These are phyloP conservation scores for Pseudopithomyces chartarum DNA, from an alignment of 2,329 filamentous ascomycete species.

Conservation along the genomic window DNA sequence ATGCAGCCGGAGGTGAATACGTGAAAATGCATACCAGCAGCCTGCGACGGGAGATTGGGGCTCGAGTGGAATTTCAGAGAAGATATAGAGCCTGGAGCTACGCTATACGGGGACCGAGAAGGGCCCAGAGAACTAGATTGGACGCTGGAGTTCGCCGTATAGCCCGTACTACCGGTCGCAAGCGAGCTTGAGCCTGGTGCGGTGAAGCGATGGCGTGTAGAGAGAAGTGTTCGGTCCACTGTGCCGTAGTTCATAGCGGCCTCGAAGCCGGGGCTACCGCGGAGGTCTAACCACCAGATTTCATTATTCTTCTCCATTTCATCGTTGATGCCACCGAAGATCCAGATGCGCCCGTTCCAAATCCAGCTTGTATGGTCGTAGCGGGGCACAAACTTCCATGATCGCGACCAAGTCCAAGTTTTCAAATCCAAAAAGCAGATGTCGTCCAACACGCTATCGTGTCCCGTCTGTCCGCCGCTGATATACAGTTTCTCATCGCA, in stretches of 20 bases:
- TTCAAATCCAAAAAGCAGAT: constrained; percentile 96
- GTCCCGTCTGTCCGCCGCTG: constrained; percentile 91
- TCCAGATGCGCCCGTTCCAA: constrained; percentile 91
- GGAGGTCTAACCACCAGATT: constrained; percentile 96
- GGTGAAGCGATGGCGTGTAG: constrained; percentile 36
- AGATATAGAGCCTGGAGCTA: constrained; percentile 84
- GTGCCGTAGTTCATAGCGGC: constrained; percentile 65
- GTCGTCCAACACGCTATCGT: constrained; percentile 92
- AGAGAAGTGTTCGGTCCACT: constrained; percentile 48
- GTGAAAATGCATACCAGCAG: constrained; percentile 92
- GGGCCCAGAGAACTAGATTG: constrained; percentile 55
- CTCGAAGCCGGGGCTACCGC: constrained; percentile 85
- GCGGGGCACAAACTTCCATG: constrained; percentile 92
- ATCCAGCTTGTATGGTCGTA: constrained; percentile 97
- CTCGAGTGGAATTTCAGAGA: constrained; percentile 89
- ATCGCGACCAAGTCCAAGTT: constrained; percentile 95
- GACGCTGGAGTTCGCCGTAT: constrained; percentile 74
- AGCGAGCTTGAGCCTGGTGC: constrained; percentile 36
- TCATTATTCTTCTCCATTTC: constrained; percentile 98
- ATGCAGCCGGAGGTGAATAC: constrained; percentile 91
- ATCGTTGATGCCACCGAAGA: constrained; percentile 91
- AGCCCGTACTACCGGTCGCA: constrained; percentile 54
- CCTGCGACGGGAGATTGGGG: constrained; percentile 82
- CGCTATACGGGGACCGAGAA: constrained; percentile 57
- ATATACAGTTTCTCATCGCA: constrained; percentile 97